phyloP scores from a whole-genome alignment of 2,329 filamentous ascomycete species.

The Epicoccum sorghinum region DNA sequence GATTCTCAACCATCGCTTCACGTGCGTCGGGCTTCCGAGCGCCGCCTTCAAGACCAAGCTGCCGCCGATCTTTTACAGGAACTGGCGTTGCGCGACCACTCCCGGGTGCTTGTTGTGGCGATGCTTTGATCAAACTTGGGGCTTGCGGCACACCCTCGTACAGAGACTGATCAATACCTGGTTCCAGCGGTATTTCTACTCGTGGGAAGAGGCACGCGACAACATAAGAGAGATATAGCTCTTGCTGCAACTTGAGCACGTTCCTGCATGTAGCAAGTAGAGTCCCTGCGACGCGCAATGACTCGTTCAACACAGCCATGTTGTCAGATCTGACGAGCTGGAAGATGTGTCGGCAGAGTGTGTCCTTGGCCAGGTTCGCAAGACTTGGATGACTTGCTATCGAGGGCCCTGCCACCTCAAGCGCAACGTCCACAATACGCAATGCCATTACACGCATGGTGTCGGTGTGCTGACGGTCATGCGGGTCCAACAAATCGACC shows the following conservation, averaged over 20 bases:
- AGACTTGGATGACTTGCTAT: conserved; percentile 91
- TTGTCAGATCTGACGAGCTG: conserved; percentile 96
- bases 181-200: conserved; percentile 91
- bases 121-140: conserved; percentile 82
- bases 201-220: conserved; percentile 91
- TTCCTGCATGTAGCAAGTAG: conserved; percentile 87
- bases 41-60: conserved; percentile 89
- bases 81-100: conserved; percentile 91
- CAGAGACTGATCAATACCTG: conserved; percentile 85
- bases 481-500: conserved; percentile 90
- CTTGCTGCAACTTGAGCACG: conserved; percentile 93
- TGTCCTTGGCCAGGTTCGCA: conserved; percentile 87
- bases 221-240: conserved; percentile 92
- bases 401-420: conserved; percentile 94
- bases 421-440: conserved; percentile 93
- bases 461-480: conserved; percentile 90
- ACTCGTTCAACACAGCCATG: conserved; percentile 91
- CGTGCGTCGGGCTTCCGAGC: conserved; percentile 91
- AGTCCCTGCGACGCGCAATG: conserved; percentile 88
- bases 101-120: conserved; percentile 67
- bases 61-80: conserved; percentile 88
- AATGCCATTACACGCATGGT: conserved; percentile 97
- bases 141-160: conserved; percentile 93
- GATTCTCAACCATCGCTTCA: conserved; percentile 97
- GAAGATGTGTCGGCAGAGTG: conserved; percentile 91